Evolutionary conservation across 768 basidiomycete genomes (phyloP).

Genomic region (Trametes sanguinea): DNA sequence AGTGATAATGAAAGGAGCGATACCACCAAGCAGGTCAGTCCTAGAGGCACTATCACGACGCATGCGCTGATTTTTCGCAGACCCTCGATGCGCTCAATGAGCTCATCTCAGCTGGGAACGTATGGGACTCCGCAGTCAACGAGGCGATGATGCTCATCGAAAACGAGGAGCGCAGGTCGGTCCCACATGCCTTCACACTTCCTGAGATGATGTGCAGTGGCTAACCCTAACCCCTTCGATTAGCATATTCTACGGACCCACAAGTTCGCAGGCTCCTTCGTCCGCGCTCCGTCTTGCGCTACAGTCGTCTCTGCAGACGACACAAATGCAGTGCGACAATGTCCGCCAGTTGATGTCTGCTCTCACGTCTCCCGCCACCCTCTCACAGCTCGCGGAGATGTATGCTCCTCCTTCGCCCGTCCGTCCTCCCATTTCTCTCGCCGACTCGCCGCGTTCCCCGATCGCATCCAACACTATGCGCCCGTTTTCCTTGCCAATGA

Average conservation of each 20-base stretch:
- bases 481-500: slow-evolving; percentile 45
- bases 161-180: slow-evolving; percentile 66
- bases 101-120: slow-evolving; percentile 62
- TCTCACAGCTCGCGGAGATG: slow-evolving; percentile 85
- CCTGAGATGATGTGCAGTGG: background rate
- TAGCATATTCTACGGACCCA: slow-evolving; percentile 43
- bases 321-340: slow-evolving; percentile 79
- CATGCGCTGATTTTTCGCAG: slow-evolving; percentile 35
- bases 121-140: slow-evolving; percentile 76
- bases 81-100: slow-evolving; percentile 67
- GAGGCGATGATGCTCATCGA: slow-evolving; percentile 68
- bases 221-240: slow-evolving; percentile 6
- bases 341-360: slow-evolving; percentile 79
- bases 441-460: slow-evolving; percentile 30
- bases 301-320: slow-evolving; percentile 71
- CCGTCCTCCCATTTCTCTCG: slow-evolving; percentile 32
- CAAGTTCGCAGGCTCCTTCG: slow-evolving; percentile 51
- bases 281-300: slow-evolving; percentile 67
- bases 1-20: slow-evolving; percentile 15
- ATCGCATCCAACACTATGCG: slow-evolving; percentile 29
- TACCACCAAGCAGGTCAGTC: slow-evolving; percentile 27
- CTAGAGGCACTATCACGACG: slow-evolving; percentile 10
- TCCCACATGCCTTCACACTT: background rate
- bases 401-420: slow-evolving; percentile 78
- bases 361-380: slow-evolving; percentile 67